phyloP scores from a whole-genome alignment of 208 protist species.

The Leishmania arabica region DNA sequence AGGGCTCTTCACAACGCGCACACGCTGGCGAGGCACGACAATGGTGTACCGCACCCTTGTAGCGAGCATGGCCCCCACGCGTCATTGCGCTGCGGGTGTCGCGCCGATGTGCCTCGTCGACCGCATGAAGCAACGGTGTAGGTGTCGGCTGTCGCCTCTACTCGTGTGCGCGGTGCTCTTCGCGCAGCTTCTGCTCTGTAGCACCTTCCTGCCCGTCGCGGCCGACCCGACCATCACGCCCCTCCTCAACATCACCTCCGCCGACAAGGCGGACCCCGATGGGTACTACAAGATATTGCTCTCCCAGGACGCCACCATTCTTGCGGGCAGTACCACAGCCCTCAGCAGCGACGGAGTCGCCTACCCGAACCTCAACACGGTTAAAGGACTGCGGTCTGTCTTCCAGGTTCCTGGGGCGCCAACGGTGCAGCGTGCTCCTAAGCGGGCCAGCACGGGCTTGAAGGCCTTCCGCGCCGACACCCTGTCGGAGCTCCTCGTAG shows the following conservation, averaged over 20 bases:
- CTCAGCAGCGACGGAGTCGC: conserved; percentile 1
- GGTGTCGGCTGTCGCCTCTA: neutral
- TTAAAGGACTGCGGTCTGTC: conserved; percentile 4
- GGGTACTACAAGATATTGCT: conserved; percentile 9
- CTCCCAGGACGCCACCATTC: conserved; percentile 22
- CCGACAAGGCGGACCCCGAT: conserved; percentile 1
- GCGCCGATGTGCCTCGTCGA: neutral
- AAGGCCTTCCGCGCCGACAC: conserved; percentile 44
- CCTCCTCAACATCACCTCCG: neutral
- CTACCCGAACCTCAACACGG: neutral
- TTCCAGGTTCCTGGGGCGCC: conserved; percentile 5
- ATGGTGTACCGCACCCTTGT: neutral
- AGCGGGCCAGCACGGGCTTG: conserved; percentile 12
- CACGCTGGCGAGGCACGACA: neutral
- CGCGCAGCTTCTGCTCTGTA: neutral
- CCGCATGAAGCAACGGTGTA: neutral
- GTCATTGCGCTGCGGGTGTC: neutral
- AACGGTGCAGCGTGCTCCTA: neutral
- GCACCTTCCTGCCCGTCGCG: neutral
- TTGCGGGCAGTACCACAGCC: conserved; percentile 12
- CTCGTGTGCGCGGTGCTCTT: conserved; percentile 1
- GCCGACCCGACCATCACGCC: neutral
- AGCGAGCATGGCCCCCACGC: neutral
- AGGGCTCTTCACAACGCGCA: neutral
- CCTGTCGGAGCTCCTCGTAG: conserved; percentile 54